phyloP scores from a whole-genome alignment of 345 rosid species.

The Abelmoschus esculentus region DNA sequence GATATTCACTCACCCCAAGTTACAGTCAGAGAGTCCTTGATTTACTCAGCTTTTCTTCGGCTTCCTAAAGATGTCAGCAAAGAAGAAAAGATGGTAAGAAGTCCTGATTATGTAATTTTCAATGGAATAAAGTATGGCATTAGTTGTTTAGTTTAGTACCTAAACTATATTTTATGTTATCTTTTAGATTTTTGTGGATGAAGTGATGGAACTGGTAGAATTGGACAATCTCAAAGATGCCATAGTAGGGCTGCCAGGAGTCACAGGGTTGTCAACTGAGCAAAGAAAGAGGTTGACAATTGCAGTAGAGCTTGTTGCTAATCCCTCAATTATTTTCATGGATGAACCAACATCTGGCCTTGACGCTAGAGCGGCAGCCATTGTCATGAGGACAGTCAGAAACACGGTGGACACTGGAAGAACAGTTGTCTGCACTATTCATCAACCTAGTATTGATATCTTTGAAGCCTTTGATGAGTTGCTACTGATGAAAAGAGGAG shows the following conservation, averaged over 20 bases:
- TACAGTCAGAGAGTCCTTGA: constrained; percentile 70
- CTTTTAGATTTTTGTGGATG: constrained; percentile 51
- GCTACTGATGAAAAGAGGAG: background rate
- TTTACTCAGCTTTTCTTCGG: constrained; percentile 83
- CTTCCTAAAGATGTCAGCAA: constrained; percentile 65
- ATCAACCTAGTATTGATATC: constrained; percentile 3
- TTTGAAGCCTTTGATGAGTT: constrained; percentile 1
- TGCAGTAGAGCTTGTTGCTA: constrained; percentile 76
- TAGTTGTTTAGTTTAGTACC: background rate
- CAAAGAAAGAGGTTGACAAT: constrained; percentile 81
- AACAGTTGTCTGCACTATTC: constrained; percentile 3
- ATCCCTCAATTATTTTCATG: constrained; percentile 88
- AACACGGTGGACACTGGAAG: background rate
- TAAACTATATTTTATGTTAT: background rate
- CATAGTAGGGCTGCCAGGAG: constrained; percentile 59
- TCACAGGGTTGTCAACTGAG: constrained; percentile 74
- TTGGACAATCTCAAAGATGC: constrained; percentile 51
- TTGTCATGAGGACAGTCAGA: background rate
- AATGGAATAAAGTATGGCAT: background rate
- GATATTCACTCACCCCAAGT: constrained; percentile 94
- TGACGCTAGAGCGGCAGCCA: background rate
- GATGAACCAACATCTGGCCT: constrained; percentile 93
- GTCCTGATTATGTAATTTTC: background rate
- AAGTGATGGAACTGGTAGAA: constrained; percentile 67
- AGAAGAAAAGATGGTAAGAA: constrained; percentile 63